Percentiles rank a stretch among this genome's conserved stretches.
phyloP scores from a whole-genome alignment of 148 eudicot genomes.

The Cornus controversa region DNA sequence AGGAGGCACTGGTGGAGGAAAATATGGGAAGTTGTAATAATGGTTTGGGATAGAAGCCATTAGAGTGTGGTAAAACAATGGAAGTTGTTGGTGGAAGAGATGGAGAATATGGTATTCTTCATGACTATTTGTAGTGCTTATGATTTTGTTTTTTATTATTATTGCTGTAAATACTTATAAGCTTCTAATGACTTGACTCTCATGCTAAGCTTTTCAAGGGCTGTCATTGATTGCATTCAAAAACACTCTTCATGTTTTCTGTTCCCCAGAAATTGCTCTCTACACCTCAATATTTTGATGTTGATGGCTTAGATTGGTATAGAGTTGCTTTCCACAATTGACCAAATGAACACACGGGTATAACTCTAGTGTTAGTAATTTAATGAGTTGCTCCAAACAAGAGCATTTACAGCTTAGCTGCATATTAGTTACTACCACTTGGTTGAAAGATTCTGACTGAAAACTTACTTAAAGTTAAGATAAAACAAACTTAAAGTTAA shows the following conservation, averaged over 20 bases:
- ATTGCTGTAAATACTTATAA: conserved; percentile 35
- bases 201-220: conserved; percentile 47
- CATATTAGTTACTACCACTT: no score
- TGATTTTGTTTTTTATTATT: background rate
- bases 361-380: no score
- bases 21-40: conserved; percentile 8
- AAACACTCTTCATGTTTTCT: conserved; percentile 30
- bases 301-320: background rate
- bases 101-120: conserved; percentile 4
- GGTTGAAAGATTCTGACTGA: no score
- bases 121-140: conserved; percentile 33
- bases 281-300: background rate
- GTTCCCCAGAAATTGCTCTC: no score
- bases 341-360: no score
- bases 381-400: no score
- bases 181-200: conserved; percentile 55
- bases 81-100: background rate
- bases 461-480: no score
- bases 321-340: no score
- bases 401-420: no score
- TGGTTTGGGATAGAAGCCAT: conserved; percentile 49
- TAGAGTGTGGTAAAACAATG: background rate
- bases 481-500: no score
- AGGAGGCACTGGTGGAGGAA: no score
- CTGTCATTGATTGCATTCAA: conserved; percentile 61